Evolutionary conservation across 2,329 filamentous ascomycete species (phyloP).

Genomic region (Nigrospora sphaerica): DNA sequence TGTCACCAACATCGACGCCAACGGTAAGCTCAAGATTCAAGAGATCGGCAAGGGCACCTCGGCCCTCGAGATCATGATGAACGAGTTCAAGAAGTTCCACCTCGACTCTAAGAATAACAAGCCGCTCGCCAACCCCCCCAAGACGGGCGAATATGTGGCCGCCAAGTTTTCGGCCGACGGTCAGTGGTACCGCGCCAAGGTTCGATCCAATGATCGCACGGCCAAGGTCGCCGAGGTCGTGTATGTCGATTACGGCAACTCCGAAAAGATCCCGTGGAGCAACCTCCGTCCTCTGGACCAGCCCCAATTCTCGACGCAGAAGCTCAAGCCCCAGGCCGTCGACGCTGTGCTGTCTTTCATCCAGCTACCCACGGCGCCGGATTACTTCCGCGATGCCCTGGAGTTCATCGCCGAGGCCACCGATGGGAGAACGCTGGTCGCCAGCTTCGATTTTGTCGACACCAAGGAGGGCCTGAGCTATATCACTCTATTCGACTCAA

Average conservation of each 20-base stretch:
- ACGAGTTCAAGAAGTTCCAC: conserved; percentile 85
- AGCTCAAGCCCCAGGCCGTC: conserved; percentile 78
- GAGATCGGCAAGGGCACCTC: conserved; percentile 81
- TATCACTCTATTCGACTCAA: conserved; percentile 81
- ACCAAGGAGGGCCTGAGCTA: conserved; percentile 73
- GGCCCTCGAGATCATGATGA: conserved; percentile 82
- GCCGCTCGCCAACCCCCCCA: conserved; percentile 67
- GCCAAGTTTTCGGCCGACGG: conserved; percentile 85
- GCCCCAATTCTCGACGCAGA: conserved; percentile 70
- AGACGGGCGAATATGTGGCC: conserved; percentile 85
- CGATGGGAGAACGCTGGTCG: conserved; percentile 71
- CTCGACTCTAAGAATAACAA: conserved; percentile 73
- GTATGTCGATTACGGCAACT: conserved; percentile 96
- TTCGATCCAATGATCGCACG: conserved; percentile 87
- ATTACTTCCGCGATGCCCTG: conserved; percentile 80
- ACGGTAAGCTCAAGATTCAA: conserved; percentile 82
- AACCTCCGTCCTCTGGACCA: conserved; percentile 74
- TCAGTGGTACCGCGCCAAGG: conserved; percentile 89
- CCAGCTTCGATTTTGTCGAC: conserved; percentile 81
- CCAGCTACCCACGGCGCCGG: conserved; percentile 73
- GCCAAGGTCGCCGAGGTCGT: conserved; percentile 83
- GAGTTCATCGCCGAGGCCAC: conserved; percentile 69
- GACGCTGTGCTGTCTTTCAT: conserved; percentile 85
- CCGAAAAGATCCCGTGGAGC: conserved; percentile 79
- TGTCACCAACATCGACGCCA: conserved; percentile 81